phyloP scores from a whole-genome alignment of 2,329 filamentous ascomycete genomes.

The Lachnellula arida region DNA sequence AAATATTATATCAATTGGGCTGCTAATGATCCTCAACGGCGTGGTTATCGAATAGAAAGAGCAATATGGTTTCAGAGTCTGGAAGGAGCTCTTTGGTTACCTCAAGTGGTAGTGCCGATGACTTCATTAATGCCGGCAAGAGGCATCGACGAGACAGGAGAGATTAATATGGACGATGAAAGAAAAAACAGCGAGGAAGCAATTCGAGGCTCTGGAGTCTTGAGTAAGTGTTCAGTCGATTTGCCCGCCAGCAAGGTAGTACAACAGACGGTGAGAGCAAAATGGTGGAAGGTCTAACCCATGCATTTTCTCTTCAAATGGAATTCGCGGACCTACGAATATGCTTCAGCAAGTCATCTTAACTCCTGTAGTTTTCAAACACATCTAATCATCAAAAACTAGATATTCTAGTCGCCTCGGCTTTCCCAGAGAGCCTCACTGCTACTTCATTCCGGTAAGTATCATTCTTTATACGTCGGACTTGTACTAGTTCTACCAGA shows the following conservation, averaged over 20 bases:
- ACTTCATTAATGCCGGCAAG: neutral
- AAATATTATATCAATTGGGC: neutral
- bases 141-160: neutral
- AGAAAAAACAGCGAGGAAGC: neutral
- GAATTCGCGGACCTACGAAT: slow-evolving; percentile 52
- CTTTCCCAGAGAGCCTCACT: slow-evolving; percentile 36
- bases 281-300: slow-evolving; percentile 38
- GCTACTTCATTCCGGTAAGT: slow-evolving; percentile 35
- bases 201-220: too few relatives aligned
- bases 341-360: slow-evolving; percentile 40
- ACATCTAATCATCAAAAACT: neutral
- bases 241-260: neutral
- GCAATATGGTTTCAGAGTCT: neutral
- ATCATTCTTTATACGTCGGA: neutral
- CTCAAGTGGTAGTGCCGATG: neutral
- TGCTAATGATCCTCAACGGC: neutral
- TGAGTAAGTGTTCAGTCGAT: neutral
- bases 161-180: neutral
- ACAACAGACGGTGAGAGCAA: slow-evolving; percentile 3
- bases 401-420: slow-evolving; percentile 43
- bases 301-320: slow-evolving; percentile 51
- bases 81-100: neutral
- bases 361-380: neutral
- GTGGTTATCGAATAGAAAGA: neutral
- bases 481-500: slow-evolving; percentile 13